Percentiles rank a stretch among this genome's conserved stretches.
Conservation (phyloP, 805 yeast genomes). For the Yarrowia osloensis region DNA sequence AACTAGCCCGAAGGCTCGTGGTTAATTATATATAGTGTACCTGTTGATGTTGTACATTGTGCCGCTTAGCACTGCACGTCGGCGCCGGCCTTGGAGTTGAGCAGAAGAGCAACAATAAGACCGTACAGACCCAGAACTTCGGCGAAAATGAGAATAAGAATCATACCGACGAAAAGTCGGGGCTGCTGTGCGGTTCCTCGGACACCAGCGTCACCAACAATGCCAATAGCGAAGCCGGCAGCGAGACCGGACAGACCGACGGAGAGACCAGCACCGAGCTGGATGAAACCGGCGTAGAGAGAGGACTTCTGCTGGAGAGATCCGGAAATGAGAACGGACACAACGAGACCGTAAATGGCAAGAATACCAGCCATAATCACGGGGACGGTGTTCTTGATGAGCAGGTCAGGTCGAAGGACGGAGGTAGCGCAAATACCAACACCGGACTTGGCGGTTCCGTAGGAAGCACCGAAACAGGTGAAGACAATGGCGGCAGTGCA, state of each 20-base stretch:
- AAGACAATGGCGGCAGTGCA: slow-evolving; percentile 99
- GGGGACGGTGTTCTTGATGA: slow-evolving; percentile 92
- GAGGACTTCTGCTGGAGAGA: slow-evolving; percentile 89
- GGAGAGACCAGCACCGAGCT: slow-evolving; percentile 95
- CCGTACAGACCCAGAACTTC: slow-evolving; percentile 99
- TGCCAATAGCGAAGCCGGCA: slow-evolving; percentile 99
- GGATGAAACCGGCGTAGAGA: slow-evolving; percentile 94
- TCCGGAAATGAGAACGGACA: slow-evolving; percentile 90
- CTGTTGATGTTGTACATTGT: slow-evolving; percentile 1
- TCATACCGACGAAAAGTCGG: slow-evolving; percentile 97
- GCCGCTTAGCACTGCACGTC: slow-evolving; percentile 72
- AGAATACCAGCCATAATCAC: slow-evolving; percentile 99
- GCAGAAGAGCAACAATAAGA: slow-evolving; percentile 93
- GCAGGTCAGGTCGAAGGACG: slow-evolving; percentile 93
- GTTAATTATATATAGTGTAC: slow-evolving; percentile 26
- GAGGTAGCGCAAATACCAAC: slow-evolving; percentile 99
- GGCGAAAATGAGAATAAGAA: slow-evolving; percentile 96
- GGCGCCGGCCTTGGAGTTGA: slow-evolving; percentile 96
- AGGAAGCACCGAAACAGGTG: slow-evolving; percentile 96
- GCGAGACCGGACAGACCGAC: slow-evolving; percentile 97
- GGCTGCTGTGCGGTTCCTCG: slow-evolving; percentile 99
- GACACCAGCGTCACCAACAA: slow-evolving; percentile 99
- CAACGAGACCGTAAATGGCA: slow-evolving; percentile 96
- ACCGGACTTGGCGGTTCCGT: slow-evolving; percentile 99
- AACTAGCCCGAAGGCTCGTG: slow-evolving; percentile 21